A percentile compares a stretch with the other conserved stretches of the same genome.
Conservation (phyloP, 73 alveolate genomes). For the Symbiodinium natans region DNA sequence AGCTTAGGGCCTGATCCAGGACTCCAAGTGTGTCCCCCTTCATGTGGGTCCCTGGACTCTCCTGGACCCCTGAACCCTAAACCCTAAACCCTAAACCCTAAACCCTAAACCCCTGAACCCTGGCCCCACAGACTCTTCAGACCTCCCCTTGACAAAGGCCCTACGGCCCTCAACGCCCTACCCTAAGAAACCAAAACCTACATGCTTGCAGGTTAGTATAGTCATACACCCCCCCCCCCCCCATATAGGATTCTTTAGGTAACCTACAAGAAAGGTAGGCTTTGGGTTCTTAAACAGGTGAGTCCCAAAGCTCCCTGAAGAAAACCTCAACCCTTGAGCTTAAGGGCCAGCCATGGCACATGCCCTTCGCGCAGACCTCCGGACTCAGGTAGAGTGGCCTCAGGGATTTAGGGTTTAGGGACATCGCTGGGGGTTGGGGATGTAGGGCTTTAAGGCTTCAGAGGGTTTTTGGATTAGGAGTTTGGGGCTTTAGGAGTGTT, state of each 20-base stretch:
- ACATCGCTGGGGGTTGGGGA: too few relatives aligned
- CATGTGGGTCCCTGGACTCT: not conserved
- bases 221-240: not conserved
- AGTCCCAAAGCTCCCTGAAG: not conserved
- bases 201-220: not conserved
- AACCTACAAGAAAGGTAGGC: too few relatives aligned
- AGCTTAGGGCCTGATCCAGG: too few relatives aligned
- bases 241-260: not conserved
- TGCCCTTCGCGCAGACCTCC: conserved; percentile 67
- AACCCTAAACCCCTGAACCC: not conserved
- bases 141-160: not conserved
- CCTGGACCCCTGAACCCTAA: not conserved
- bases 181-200: not conserved
- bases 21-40: not conserved
- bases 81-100: not conserved
- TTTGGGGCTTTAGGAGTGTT: too few relatives aligned
- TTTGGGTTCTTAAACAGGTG: not conserved
- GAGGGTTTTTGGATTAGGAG: too few relatives aligned
- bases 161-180: not conserved
- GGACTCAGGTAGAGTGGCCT: conserved; percentile 85
- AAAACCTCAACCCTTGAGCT: not conserved
- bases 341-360: not conserved
- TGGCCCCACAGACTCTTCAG: not conserved
- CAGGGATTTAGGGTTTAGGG: not conserved
- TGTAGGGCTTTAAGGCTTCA: too few relatives aligned